Evolutionary conservation across 73 alveolate genomes (phyloP).

Genomic region (Paraurostyla sp.): DNA sequence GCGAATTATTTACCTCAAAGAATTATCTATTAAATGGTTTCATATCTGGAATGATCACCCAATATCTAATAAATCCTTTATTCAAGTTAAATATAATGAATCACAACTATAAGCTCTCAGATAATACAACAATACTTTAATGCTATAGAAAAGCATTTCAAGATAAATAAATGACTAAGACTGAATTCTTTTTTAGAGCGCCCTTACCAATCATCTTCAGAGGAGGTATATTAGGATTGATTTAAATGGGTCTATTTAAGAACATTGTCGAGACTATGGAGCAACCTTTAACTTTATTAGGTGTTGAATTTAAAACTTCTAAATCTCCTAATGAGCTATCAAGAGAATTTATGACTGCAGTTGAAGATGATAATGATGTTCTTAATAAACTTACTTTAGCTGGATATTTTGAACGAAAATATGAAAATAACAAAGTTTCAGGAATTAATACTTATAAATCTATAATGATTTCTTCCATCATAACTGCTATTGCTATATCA

Average conservation of each 20-base stretch:
- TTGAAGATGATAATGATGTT: slow-evolving; percentile 18
- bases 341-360: not conserved
- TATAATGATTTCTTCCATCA: not conserved
- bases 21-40: slow-evolving; percentile 17
- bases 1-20: not conserved
- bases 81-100: not conserved
- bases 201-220: not conserved
- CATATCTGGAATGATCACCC: not conserved
- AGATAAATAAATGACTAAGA: not conserved
- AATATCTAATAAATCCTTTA: not conserved
- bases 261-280: not conserved
- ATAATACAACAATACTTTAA: not conserved
- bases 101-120: slow-evolving; percentile 12
- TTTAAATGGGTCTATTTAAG: not conserved
- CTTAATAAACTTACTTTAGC: not conserved
- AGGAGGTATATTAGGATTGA: slow-evolving; percentile 34
- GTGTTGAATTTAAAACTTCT: not conserved
- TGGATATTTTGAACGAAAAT: not conserved
- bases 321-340: not conserved
- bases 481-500: not conserved
- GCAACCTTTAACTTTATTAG: not conserved
- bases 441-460: not conserved
- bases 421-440: not conserved
- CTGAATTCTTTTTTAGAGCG: not conserved
- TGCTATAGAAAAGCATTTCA: not conserved